These are phyloP conservation scores for Curvularia sp. DNA, from an alignment of 2,329 filamentous ascomycete genomes.

Conservation along the genomic window DNA sequence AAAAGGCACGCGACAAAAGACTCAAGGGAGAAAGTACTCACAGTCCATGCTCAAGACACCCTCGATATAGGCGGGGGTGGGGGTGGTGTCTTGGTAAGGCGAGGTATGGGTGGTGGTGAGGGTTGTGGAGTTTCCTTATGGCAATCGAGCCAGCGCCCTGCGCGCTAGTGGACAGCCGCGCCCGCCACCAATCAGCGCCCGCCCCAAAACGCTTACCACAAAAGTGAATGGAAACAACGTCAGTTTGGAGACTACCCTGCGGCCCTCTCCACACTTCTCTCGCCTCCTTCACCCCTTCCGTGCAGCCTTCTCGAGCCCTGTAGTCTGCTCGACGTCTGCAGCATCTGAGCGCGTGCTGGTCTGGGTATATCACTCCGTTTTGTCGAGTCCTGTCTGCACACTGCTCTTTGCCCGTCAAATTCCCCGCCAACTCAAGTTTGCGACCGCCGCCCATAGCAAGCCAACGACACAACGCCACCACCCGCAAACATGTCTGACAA, in stretches of 20 bases:
- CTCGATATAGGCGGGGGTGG: slow-evolving; percentile 42
- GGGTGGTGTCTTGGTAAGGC: slow-evolving; percentile 38
- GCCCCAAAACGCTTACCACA: slow-evolving; percentile 25
- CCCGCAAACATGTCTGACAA: slow-evolving; percentile 78
- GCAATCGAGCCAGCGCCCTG: slow-evolving; percentile 13
- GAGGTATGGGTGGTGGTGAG: slow-evolving; percentile 42
- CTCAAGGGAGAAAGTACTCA: slow-evolving; percentile 57
- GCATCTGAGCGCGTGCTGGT: slow-evolving; percentile 6
- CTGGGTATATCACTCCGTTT: slow-evolving; percentile 4
- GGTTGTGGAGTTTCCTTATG: slow-evolving; percentile 33
- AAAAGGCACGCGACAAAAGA: slow-evolving; percentile 32
- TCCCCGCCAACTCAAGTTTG: slow-evolving; percentile 28
- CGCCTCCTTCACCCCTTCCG: slow-evolving; percentile 8
- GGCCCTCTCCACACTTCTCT: slow-evolving; percentile 16
- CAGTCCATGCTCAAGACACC: slow-evolving; percentile 66
- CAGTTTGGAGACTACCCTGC: slow-evolving; percentile 16
- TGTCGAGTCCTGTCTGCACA: slow-evolving; percentile 22
- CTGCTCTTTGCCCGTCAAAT: slow-evolving; percentile 25
- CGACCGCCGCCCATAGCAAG: slow-evolving; percentile 11
- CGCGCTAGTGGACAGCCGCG: slow-evolving; percentile 19
- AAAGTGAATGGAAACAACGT: slow-evolving; percentile 30
- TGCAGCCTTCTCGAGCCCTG: slow-evolving; percentile 5
- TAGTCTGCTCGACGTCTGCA: slow-evolving; percentile 4
- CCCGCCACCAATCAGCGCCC: slow-evolving; percentile 30
- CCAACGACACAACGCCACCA: slow-evolving; percentile 20